Base-by-base conservation (phyloP, 2,329 filamentous ascomycete genomes). In the Sclerotinia nivalis region DNA sequence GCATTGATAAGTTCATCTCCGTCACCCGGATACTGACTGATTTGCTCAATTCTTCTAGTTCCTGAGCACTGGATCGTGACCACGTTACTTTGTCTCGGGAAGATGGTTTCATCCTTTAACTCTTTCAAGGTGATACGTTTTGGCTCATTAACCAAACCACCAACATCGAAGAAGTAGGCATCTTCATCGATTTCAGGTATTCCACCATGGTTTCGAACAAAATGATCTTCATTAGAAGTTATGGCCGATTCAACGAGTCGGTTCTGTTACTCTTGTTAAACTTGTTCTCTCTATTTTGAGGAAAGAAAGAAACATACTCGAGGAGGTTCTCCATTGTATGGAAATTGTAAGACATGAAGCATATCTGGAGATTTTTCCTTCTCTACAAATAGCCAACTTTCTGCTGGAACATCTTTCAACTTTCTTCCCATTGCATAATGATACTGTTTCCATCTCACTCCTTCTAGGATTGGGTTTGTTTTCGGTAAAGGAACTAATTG, bases 151-250 rank as follows among this genome's bases (percentile, higher is more conserved):
- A 75, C 74, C 22, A 75, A 58, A 22, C 74, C 74, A 15, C 45
- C 73, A 52, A 75, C 43, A 49, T 74, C 74, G 13, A 75, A 71
- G 18, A 71, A 71, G 49, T 66, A 71, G 25, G 69, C 49, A 4
- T 78, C 77, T 37, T 83, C 80, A 12, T 90, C 84, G 68, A 92
- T 91, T 10, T 86, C 81, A 0, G 91, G 91, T 25, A 93, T 87
- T 0, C 90, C 89, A 13, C 90, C 89, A 72, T 93, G 90, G 71
- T 93, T 93, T 10, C 90, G 83, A 0, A 93, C 87, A 73, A 91
- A 93, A 73, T 89, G 86, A n/a, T 85, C 80, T 5, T 81, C 73
- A 71, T 91, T 93, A 0, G 84, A 81, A 0, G 90, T 93, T 52
- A 92, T 83, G 0, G 77, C 74, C 31, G 85, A 82, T 22, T 83